Evolutionary conservation across 495 filamentous ascomycete species (phyloP), one percentile per base, ranked within the genome.

Genomic region (Lasiosphaeris hirsuta): DNA sequence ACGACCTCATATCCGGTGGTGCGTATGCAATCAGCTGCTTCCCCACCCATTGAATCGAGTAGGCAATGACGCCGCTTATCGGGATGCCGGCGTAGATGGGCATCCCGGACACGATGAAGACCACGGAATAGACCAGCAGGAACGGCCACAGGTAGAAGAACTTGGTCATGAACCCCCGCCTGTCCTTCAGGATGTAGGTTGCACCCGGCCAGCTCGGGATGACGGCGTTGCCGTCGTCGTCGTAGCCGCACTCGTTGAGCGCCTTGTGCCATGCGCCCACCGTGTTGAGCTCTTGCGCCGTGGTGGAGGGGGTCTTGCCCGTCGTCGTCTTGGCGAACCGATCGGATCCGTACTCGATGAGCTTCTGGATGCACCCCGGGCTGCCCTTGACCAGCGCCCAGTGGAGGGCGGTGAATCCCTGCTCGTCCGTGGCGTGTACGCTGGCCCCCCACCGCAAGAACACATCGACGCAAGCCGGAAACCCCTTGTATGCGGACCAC

Each of bases 401-500:
- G 69, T 98, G 94, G 54, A 98, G 77, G 3, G 95, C 90, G 2
- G 91, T 94, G 64, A 97, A 90, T 7, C 92, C 93, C 56, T 89
- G 85, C 63, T 96, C 90, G 66, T 98, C 94, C 43, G 82, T 84
- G 35, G 90, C 87, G 70, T 95, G 90, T 14, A 96, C 89, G 69
- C 91, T 92, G 35, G 94, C 94, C 23, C 94, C 94, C 93, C 94
- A 98, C 57, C 91, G 86, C 54, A 98, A 72, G 64, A 96, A 94
- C 18, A 97, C 72, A 69, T 97, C 95, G 44, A 98, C 95, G 65
- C 88, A 94, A 18, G 85, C 85, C 0, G 91, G 87, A 68, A 83
- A 96, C 15, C 95, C 95, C 68, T 97, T 98, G 73, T 98, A 98
- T 33, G 92, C 92, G 19, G 95, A 90, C 94, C 94, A 98, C 94